Percentiles rank a stretch among this genome's conserved stretches.
Evolutionary conservation across 2,329 filamentous ascomycete species (phyloP).

Genomic region (Penicillium sclerotiorum): DNA sequence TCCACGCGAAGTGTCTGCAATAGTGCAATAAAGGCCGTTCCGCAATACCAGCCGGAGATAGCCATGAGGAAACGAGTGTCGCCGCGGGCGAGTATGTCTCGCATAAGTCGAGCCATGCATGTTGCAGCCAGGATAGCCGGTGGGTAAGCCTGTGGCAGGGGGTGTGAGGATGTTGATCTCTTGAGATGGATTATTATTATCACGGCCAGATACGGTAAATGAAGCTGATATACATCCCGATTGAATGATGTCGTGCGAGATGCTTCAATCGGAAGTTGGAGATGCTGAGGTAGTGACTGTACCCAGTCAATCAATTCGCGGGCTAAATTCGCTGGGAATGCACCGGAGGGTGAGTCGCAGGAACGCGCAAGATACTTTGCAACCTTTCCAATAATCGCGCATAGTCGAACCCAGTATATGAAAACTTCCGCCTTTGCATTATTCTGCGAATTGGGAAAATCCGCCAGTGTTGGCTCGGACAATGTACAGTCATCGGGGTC

Average conservation of each 20-base stretch:
- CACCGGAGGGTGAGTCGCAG: slow-evolving; percentile 5
- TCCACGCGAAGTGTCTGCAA: slow-evolving; percentile 43
- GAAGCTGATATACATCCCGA: slow-evolving; percentile 46
- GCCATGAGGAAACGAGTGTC: slow-evolving; percentile 46
- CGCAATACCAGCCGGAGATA: slow-evolving; percentile 49
- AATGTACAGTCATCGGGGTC: slow-evolving; percentile 47
- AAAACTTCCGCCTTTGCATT: slow-evolving; percentile 42
- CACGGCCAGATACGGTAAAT: slow-evolving; percentile 47
- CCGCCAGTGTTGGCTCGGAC: slow-evolving; percentile 38
- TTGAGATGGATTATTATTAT: slow-evolving; percentile 41
- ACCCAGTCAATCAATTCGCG: slow-evolving; percentile 42
- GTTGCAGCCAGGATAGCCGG: slow-evolving; percentile 44
- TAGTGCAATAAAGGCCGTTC: slow-evolving; percentile 46
- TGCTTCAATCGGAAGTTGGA: slow-evolving; percentile 33
- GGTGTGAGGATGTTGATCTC: slow-evolving; percentile 38
- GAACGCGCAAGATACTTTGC: slow-evolving; percentile 42
- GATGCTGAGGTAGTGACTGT: slow-evolving; percentile 34
- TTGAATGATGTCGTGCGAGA: slow-evolving; percentile 38
- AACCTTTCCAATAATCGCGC: slow-evolving; percentile 44
- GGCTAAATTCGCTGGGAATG: slow-evolving; percentile 30
- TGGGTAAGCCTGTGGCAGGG: slow-evolving; percentile 41
- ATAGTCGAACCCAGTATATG: slow-evolving; percentile 47
- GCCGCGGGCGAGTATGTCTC: slow-evolving; percentile 44
- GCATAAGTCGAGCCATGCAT: slow-evolving; percentile 42
- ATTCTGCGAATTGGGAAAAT: slow-evolving; percentile 39